phyloP scores from a whole-genome alignment of 2,329 filamentous ascomycete species.

The Biscogniauxia sp. region DNA sequence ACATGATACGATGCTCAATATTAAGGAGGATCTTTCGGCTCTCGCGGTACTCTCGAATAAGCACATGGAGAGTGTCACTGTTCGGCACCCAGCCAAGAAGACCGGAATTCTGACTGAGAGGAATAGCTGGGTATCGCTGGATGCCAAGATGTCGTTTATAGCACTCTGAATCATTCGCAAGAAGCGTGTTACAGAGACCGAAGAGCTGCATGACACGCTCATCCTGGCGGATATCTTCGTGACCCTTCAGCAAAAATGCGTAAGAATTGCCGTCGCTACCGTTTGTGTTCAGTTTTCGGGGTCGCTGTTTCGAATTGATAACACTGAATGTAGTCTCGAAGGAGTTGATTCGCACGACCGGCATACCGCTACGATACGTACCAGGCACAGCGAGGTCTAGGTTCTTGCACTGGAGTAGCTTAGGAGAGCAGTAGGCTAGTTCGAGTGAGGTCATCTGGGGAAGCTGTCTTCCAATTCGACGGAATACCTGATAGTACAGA shows the following conservation, averaged over 20 bases:
- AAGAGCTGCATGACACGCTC: constrained; percentile 99
- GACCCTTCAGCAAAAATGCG: constrained; percentile 92
- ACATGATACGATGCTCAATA: constrained; percentile 99
- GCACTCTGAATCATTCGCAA: constrained; percentile 90
- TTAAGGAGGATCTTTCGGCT: constrained; percentile 96
- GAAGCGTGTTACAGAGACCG: constrained; percentile 91
- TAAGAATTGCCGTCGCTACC: constrained; percentile 88
- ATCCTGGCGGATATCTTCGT: constrained; percentile 98
- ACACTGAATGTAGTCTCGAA: constrained; percentile 90
- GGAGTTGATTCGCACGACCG: constrained; percentile 79
- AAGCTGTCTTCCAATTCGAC: constrained; percentile 88
- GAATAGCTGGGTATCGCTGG: constrained; percentile 94
- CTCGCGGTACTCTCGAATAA: constrained; percentile 97
- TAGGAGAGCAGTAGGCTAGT: constrained; percentile 94
- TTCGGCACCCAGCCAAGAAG: constrained; percentile 96
- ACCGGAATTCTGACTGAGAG: constrained; percentile 92
- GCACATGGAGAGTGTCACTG: constrained; percentile 92
- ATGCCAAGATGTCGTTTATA: constrained; percentile 98
- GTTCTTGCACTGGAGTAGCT: constrained; percentile 79
- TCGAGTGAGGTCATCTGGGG: constrained; percentile 91
- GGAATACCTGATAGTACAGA: constrained; percentile 97
- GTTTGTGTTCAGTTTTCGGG: constrained; percentile 80
- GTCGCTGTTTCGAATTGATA: constrained; percentile 95
- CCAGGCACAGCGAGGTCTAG: constrained; percentile 94
- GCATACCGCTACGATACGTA: constrained; percentile 77